Evolutionary conservation across 2,329 filamentous ascomycete species (phyloP).

Genomic region (Thyridium curvatum): DNA sequence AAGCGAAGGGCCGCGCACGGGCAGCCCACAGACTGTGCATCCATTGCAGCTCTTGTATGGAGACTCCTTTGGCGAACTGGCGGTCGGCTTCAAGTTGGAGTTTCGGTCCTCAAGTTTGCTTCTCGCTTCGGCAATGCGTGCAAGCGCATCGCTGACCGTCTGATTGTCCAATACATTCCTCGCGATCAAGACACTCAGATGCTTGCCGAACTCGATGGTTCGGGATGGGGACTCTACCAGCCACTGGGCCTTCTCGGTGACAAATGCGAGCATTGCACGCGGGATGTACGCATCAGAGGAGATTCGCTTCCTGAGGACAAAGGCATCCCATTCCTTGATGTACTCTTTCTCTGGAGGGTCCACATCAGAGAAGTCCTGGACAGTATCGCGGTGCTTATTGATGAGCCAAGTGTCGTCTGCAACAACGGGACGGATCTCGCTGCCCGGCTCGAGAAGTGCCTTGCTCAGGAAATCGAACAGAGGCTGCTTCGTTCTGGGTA

Average conservation of each 20-base stretch:
- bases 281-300: conserved; percentile 47
- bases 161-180: conserved; percentile 38
- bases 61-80: conserved; percentile 20
- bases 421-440: conserved; percentile 34
- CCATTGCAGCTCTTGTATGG: conserved; percentile 36
- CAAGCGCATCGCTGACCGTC: conserved; percentile 34
- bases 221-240: conserved; percentile 40
- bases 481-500: conserved; percentile 44
- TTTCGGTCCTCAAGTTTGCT: conserved; percentile 10
- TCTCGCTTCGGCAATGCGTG: conserved; percentile 34
- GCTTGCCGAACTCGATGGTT: conserved; percentile 49
- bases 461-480: conserved; percentile 55
- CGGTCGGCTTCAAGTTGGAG: conserved; percentile 1
- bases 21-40: conserved; percentile 40
- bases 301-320: conserved; percentile 43
- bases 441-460: conserved; percentile 40
- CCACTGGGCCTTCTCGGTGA: conserved; percentile 44
- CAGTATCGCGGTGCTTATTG: conserved; percentile 52
- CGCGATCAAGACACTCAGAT: conserved; percentile 43
- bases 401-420: conserved; percentile 49
- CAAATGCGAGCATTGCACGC: conserved; percentile 44
- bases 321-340: conserved; percentile 52
- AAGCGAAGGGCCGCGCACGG: conserved; percentile 39
- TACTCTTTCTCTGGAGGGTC: conserved; percentile 49
- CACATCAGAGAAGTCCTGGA: conserved; percentile 52